Evolutionary conservation across 2,329 filamentous ascomycete species (phyloP).

Genomic region (Penicillium sp.): DNA sequence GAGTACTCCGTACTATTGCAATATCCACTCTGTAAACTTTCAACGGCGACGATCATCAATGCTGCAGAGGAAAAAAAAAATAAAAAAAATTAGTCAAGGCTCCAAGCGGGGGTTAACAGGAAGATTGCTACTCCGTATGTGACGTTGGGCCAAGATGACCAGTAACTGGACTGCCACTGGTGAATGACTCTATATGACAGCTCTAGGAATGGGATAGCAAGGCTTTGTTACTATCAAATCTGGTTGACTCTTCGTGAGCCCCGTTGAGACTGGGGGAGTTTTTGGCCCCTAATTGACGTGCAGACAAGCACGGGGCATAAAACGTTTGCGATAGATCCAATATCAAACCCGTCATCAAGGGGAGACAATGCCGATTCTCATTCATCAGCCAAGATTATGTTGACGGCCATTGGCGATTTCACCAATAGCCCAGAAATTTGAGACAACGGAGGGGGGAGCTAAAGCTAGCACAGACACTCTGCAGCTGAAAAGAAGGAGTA

Average conservation of each 20-base stretch:
- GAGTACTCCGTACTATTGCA: too few relatives aligned
- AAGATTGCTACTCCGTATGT: background rate
- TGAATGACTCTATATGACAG: background rate
- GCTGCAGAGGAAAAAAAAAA: background rate
- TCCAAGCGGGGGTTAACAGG: background rate
- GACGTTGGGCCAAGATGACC: background rate
- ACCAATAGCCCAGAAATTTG: background rate
- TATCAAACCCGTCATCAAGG: background rate
- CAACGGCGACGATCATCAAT: slow-evolving; percentile 17
- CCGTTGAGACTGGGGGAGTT: background rate
- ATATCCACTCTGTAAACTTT: slow-evolving; percentile 9
- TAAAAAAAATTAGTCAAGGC: background rate
- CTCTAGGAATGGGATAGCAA: background rate
- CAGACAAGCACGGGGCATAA: background rate
- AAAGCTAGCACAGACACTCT: background rate
- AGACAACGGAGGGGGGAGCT: slow-evolving; percentile 1
- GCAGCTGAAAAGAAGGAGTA: background rate
- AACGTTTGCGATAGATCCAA: slow-evolving; percentile 4
- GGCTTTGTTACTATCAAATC: background rate
- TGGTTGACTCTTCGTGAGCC: background rate
- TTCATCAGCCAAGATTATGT: background rate
- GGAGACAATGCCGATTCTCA: background rate
- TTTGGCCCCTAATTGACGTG: background rate
- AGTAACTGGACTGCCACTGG: background rate
- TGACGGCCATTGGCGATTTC: background rate